Base-by-base conservation (phyloP, 176 grass and related monocot genomes). In the Urochloa ruziziensis region DNA sequence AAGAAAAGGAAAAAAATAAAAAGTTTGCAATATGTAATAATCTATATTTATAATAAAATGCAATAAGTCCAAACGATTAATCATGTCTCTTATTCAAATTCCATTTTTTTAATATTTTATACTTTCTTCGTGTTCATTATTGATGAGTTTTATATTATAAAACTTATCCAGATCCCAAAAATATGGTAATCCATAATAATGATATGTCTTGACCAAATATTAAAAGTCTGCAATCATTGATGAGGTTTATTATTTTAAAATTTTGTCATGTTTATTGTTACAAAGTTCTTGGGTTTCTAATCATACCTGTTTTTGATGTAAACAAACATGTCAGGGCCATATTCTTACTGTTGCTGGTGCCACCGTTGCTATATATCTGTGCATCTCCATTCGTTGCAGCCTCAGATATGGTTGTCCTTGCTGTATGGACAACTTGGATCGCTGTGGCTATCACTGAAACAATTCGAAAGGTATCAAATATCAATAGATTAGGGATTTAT, bases 311-410 rank as follows among this genome's bases (percentile, higher is more conserved):
- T 35, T 80, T 59, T 34, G 10, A 40, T 70, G 59, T 81, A 28
- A 85, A 67, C 58, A 73, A 85, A 75, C 78, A 76, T 88, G 66
- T 60, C 90, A 98, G 96, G 96, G 96, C 10, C 86, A 37, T 64
- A 85, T 98, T 70, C 96, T 98, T 77, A 98, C 93, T 9, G 27
- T 98, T 82, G 93, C 96, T 80, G 93, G 93, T 76, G 63, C 95
- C 63, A 95, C 91, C 10, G 59, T 95, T 56, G 96, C 93, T 82
- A 86, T 37, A 3, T 37, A 37, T 98, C 75, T 90, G 96, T 83
- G 90, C 93, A 75, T 86, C 96, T 47, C 93, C 96, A 47, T 40
- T 98, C 62, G 58, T 98, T 46, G 93, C 92, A 42, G 84, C 86
- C 62, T 80, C 53, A 64, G 95, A 95, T 91, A 67, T 98, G 81